A percentile compares a stretch with the other conserved stretches of the same genome.
phyloP scores from a whole-genome alignment of 176 grass and related monocot genomes.

The Triticum urartu region DNA sequence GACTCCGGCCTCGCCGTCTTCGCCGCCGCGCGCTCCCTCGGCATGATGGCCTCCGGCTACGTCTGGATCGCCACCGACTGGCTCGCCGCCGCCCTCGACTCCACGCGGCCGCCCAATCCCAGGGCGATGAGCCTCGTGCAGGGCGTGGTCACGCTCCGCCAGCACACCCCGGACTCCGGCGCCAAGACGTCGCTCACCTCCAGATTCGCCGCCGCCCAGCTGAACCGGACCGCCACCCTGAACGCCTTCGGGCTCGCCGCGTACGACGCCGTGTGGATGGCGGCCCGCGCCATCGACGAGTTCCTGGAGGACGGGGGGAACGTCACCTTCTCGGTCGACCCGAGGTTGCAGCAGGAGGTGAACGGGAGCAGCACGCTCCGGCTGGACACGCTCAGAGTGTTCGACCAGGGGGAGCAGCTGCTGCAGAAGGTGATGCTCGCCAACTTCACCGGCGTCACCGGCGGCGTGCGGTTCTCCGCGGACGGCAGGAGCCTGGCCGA shows the following conservation, averaged over 20 bases:
- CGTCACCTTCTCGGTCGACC: constrained; percentile 65
- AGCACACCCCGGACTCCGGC: constrained; percentile 56
- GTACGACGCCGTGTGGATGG: constrained; percentile 77
- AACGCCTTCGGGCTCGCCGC: constrained; percentile 77
- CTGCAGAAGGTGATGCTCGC: constrained; percentile 42
- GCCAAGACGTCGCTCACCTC: constrained; percentile 52
- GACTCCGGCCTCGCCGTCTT: constrained; percentile 76
- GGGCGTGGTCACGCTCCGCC: constrained; percentile 70
- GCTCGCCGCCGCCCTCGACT: constrained; percentile 62
- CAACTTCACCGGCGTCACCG: constrained; percentile 79
- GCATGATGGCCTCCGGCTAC: constrained; percentile 64
- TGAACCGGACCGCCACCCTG: not conserved
- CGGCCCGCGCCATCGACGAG: constrained; percentile 64
- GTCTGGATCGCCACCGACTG: constrained; percentile 94
- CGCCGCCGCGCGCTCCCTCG: constrained; percentile 39
- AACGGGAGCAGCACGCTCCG: constrained; percentile 48
- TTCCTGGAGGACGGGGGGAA: constrained; percentile 50
- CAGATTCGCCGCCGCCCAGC: constrained; percentile 20
- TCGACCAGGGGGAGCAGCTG: constrained; percentile 66
- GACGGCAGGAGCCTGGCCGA: constrained; percentile 34
- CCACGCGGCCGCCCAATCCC: not conserved
- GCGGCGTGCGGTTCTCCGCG: constrained; percentile 43
- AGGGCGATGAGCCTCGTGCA: constrained; percentile 40
- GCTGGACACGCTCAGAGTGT: constrained; percentile 45
- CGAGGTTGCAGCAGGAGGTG: constrained; percentile 23